A percentile compares a stretch with the other conserved stretches of the same genome.
Evolutionary conservation across 208 protist genomes (phyloP).

Genomic region (Angomonas ambiguus): DNA sequence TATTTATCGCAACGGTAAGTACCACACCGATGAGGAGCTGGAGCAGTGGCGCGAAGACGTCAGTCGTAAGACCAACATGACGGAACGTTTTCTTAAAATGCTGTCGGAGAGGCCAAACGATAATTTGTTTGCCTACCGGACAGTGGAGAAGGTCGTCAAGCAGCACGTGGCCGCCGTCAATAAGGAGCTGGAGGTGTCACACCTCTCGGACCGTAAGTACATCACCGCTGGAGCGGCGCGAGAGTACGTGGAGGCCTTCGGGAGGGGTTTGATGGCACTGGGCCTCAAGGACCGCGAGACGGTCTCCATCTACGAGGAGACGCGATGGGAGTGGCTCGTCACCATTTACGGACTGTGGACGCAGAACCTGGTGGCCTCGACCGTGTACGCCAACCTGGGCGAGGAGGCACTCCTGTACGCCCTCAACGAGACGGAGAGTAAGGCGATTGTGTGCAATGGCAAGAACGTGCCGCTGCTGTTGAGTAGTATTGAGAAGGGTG

Average conservation of each 20-base stretch:
- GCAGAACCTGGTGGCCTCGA: slow-evolving; percentile 49
- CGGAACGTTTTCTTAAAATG: slow-evolving; percentile 26
- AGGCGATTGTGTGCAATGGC: slow-evolving; percentile 68
- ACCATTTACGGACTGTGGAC: slow-evolving; percentile 73
- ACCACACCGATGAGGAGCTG: slow-evolving; percentile 20
- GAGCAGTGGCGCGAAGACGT: slow-evolving; percentile 16
- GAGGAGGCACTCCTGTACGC: slow-evolving; percentile 63
- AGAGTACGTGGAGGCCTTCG: slow-evolving; percentile 34
- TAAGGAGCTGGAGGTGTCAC: slow-evolving; percentile 33
- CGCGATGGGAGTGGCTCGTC: slow-evolving; percentile 77
- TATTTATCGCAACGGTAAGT: slow-evolving; percentile 48
- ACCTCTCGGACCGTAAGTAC: slow-evolving; percentile 27
- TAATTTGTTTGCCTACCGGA: slow-evolving; percentile 32
- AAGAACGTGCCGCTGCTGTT: slow-evolving; percentile 47
- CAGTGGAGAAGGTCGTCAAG: slow-evolving; percentile 18
- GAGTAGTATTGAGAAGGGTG: slow-evolving; percentile 29
- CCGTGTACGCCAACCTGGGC: slow-evolving; percentile 87
- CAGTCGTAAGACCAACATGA: slow-evolving; percentile 24
- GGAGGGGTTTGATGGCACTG: slow-evolving; percentile 42
- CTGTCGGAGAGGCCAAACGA: slow-evolving; percentile 18
- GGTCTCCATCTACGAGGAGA: slow-evolving; percentile 80
- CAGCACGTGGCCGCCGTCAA: slow-evolving; percentile 15
- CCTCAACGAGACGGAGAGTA: slow-evolving; percentile 51
- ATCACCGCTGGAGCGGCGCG: slow-evolving; percentile 34
- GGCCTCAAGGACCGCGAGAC: slow-evolving; percentile 29